Evolutionary conservation across 1,284 basidiomycete genomes (phyloP).

Genomic region (Hypsizygus ulmarius): DNA sequence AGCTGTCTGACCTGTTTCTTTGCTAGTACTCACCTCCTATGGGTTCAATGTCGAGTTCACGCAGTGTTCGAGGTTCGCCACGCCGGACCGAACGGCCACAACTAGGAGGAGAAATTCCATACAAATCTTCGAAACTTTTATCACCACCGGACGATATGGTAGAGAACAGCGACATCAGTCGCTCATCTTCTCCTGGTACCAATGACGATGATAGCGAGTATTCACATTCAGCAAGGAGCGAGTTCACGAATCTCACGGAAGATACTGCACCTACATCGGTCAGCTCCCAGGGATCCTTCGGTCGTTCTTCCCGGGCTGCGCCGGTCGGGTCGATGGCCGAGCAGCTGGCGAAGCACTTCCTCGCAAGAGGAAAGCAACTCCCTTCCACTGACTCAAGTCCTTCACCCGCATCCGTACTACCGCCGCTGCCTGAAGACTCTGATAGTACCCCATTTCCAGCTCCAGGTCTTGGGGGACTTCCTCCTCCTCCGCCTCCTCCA

Average conservation of each 20-base stretch:
- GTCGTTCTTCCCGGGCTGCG: slow-evolving; percentile 30
- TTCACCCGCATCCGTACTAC: slow-evolving; percentile 29
- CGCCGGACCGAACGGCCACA: slow-evolving; percentile 45
- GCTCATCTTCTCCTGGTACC: slow-evolving; percentile 38
- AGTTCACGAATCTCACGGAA: slow-evolving; percentile 43
- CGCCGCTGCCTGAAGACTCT: slow-evolving; percentile 30
- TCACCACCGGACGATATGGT: slow-evolving; percentile 41
- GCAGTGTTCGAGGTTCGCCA: slow-evolving; percentile 66
- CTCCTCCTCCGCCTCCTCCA: slow-evolving; percentile 36
- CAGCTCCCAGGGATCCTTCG: slow-evolving; percentile 42
- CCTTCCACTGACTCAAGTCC: slow-evolving; percentile 34
- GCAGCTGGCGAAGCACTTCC: slow-evolving; percentile 55
- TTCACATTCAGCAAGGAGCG: slow-evolving; percentile 48
- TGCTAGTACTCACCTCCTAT: slow-evolving; percentile 54
- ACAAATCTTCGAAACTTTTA: slow-evolving; percentile 42
- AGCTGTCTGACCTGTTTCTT: not conserved
- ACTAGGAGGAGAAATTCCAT: slow-evolving; percentile 38
- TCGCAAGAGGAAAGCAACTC: slow-evolving; percentile 39
- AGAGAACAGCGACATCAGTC: slow-evolving; percentile 40
- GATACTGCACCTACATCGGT: slow-evolving; percentile 57
- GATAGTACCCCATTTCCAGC: slow-evolving; percentile 20
- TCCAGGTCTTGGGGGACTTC: slow-evolving; percentile 30
- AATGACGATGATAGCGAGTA: slow-evolving; percentile 58
- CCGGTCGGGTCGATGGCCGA: slow-evolving; percentile 54
- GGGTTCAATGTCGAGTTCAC: slow-evolving; percentile 56